Percentiles rank a stretch among this genome's conserved stretches.
These are phyloP conservation scores for Bryopsis sp. DNA, from an alignment of 139 green algal genomes.

Conservation along the genomic window DNA sequence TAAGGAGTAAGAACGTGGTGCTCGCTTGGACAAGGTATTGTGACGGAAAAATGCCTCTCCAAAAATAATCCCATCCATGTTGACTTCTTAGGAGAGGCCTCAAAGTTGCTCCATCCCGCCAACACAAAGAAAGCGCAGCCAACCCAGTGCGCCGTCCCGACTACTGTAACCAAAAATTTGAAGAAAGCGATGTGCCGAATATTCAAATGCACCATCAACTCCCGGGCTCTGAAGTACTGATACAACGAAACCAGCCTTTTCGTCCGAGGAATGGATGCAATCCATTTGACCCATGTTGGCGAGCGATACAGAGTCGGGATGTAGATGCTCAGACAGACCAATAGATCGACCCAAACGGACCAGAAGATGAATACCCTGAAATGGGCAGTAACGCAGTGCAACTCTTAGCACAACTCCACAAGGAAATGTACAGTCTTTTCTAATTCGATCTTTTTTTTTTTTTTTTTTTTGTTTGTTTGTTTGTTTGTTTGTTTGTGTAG, in stretches of 20 bases:
- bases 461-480: no score
- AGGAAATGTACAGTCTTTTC: no score
- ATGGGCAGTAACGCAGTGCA: no score
- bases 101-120: constrained; percentile 13
- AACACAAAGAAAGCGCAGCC: constrained; percentile 31
- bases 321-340: constrained; percentile 24
- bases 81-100: no score
- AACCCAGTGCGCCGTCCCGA: constrained; percentile 29
- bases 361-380: neutral
- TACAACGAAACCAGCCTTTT: constrained; percentile 18
- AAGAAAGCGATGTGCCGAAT: constrained; percentile 25
- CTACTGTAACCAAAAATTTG: constrained; percentile 28
- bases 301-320: constrained; percentile 17
- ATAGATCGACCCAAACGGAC: constrained; percentile 19
- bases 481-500: no score
- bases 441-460: no score
- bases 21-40: no score
- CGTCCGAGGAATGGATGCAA: neutral
- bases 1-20: neutral
- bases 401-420: no score
- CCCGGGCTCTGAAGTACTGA: constrained; percentile 24
- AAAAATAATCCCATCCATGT: no score
- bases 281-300: constrained; percentile 20
- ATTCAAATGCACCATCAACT: constrained; percentile 29
- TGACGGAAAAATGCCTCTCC: no score